These are phyloP conservation scores for Fragaria nilgerrensis DNA, from an alignment of 306 rosid genomes.

Conservation along the genomic window DNA sequence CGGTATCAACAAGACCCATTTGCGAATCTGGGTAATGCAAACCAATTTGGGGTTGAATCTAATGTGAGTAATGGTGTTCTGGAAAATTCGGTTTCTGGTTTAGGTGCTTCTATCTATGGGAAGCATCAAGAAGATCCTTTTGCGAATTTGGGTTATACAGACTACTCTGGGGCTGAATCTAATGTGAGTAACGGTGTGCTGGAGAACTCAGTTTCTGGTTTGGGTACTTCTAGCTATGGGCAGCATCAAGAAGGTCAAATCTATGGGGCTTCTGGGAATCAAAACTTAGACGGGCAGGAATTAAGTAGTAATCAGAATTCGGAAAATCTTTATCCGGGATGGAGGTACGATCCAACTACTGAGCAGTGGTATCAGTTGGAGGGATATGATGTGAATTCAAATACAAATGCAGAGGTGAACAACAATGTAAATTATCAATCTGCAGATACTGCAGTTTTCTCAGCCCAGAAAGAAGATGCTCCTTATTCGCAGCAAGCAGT, in stretches of 20 bases:
- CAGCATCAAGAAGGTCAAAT: conserved; percentile 42
- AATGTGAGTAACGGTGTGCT: conserved; percentile 14
- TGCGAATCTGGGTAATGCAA: conserved; percentile 9
- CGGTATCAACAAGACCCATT: conserved; percentile 40
- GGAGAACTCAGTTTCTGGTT: conserved; percentile 19
- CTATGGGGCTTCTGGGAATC: conserved; percentile 32
- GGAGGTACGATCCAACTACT: conserved; percentile 58
- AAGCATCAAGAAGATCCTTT: conserved; percentile 40
- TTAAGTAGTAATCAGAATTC: conserved; percentile 45
- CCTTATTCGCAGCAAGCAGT: conserved; percentile 46
- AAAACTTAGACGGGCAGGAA: conserved; percentile 36
- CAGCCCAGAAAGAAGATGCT: conserved; percentile 35
- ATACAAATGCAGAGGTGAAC: neutral
- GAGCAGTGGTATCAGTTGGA: conserved; percentile 71
- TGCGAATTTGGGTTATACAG: conserved; percentile 6
- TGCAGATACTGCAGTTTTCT: conserved; percentile 21
- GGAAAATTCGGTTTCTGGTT: conserved; percentile 8
- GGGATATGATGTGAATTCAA: conserved; percentile 31
- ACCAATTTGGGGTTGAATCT: conserved; percentile 3
- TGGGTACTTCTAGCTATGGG: conserved; percentile 19
- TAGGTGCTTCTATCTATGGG: conserved; percentile 4
- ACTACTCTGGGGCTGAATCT: conserved; percentile 10
- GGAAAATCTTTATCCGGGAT: conserved; percentile 74
- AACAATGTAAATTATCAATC: conserved; percentile 21
- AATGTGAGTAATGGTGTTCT: conserved; percentile 19